Base-by-base conservation (phyloP, 2,329 filamentous ascomycete genomes). In the Talaromyces pinophilus region DNA sequence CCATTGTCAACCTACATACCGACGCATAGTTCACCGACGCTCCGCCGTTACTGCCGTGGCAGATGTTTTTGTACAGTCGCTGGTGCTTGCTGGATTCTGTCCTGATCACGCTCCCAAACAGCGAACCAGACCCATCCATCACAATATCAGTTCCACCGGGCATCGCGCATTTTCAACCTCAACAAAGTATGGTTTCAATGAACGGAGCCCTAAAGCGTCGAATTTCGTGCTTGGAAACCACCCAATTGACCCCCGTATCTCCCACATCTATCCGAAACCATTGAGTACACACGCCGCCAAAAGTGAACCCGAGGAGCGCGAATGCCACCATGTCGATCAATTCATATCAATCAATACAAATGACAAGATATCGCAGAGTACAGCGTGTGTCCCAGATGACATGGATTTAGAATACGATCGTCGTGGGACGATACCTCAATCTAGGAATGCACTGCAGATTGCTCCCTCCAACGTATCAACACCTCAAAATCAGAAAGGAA, bases 51-150 rank as follows among this genome's bases (percentile, higher is more conserved):
- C 74, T 68, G 77, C 74, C 66, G 77, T 85, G 75, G 82, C 84
- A 70, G 82, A 83, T 70, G 71, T 84, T 69, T 86, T 87, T 75
- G 82, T 87, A 69, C 76, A 78, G 68, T 83, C 84, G 52, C 74
- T 87, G 70, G 81, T 84, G 66, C 77, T 82, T 69, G 85, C 85
- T 60, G 81, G 81, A 50, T 81, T 81, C 59, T 87, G 85, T 72
- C 77, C 76, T 67, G 75, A 81, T 59, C 85, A 86, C 72, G 77
- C 79, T 28, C 77, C 76, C 61, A 72, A 71, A 61, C 69, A 67
- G 50, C 61, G 48, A 35, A 22, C 33, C 54, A 5, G 17, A 2
- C 55, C 52, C 8, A 19, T 57, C 11, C 33, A 50, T 35, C 30
- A 44, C 11, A 38, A 19, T 13, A 50, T 42, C 17, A 46, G 5